Conservation (phyloP, 148 eudicot genomes). For the Rhododendron mucronatum region DNA sequence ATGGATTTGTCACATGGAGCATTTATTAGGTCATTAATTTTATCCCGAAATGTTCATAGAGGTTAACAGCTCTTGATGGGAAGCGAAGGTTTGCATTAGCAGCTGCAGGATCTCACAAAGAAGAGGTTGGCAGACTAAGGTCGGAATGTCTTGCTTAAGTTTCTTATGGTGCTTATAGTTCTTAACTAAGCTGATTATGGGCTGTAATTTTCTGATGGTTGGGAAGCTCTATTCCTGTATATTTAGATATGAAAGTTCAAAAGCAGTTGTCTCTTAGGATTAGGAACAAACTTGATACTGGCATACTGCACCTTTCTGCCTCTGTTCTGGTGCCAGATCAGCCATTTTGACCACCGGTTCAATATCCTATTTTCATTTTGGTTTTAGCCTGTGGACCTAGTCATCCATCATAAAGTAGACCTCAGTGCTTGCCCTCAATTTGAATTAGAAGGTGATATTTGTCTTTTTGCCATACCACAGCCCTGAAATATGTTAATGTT, state of each 20-base stretch:
- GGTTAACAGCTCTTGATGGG: conserved; percentile 97
- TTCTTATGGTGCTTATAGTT: conserved; percentile 2
- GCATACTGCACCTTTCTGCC: not conserved
- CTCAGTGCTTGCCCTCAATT: not conserved
- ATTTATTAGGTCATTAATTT: conserved; percentile 8
- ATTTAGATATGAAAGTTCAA: not conserved
- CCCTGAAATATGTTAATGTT: not conserved
- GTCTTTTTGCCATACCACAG: not conserved
- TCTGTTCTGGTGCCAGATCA: not conserved
- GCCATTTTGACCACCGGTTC: not conserved
- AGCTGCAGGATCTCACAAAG: conserved; percentile 94
- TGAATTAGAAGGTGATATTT: not conserved
- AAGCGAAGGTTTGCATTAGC: conserved; percentile 96
- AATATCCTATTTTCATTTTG: not conserved
- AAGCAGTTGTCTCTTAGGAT: not conserved
- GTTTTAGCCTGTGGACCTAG: not conserved
- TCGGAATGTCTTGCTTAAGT: conserved; percentile 28
- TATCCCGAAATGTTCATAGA: conserved; percentile 34
- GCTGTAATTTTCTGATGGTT: not conserved
- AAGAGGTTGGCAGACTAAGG: conserved; percentile 95
- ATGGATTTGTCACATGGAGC: not conserved
- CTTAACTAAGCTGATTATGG: not conserved
- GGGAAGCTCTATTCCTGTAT: not conserved
- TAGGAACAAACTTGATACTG: not conserved
- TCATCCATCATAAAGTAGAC: not conserved